Percentiles rank a stretch among this genome's conserved stretches.
Conservation (phyloP, 106 monocot species). For the Dendrobium chrysotoxum region DNA sequence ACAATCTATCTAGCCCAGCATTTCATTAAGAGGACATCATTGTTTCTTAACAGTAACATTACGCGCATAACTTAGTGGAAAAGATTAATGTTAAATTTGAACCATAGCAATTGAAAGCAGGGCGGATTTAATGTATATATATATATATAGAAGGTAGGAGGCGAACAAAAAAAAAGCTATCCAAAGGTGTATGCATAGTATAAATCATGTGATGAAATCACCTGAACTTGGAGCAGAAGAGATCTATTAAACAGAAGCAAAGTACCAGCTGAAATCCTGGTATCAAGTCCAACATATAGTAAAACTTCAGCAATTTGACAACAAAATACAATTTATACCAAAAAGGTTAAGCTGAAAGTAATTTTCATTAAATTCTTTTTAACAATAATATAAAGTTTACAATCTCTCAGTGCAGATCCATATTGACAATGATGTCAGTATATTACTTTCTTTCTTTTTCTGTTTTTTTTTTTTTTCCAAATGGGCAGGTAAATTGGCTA, state of each 20-base stretch:
- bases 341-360: background rate
- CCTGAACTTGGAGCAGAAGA: constrained; percentile 81
- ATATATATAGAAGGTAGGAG: background rate
- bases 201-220: constrained; percentile 11
- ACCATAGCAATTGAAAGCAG: background rate
- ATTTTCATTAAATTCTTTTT: background rate
- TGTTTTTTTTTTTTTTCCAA: background rate
- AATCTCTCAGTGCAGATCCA: background rate
- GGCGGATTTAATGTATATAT: background rate
- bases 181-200: background rate
- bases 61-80: background rate
- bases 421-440: background rate
- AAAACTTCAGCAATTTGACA: background rate
- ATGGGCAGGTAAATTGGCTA: background rate
- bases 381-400: background rate
- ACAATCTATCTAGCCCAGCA: background rate
- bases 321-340: background rate
- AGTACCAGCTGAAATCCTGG: constrained; percentile 56
- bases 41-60: background rate
- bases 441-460: too few relatives aligned
- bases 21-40: background rate
- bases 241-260: constrained; percentile 74
- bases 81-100: background rate
- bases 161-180: background rate
- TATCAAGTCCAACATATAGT: constrained; percentile 2